Evolutionary conservation across 1,139 yeast species (phyloP), one percentile per base, ranked within the genome.

Genomic region (Magnusiomyces sp.): DNA sequence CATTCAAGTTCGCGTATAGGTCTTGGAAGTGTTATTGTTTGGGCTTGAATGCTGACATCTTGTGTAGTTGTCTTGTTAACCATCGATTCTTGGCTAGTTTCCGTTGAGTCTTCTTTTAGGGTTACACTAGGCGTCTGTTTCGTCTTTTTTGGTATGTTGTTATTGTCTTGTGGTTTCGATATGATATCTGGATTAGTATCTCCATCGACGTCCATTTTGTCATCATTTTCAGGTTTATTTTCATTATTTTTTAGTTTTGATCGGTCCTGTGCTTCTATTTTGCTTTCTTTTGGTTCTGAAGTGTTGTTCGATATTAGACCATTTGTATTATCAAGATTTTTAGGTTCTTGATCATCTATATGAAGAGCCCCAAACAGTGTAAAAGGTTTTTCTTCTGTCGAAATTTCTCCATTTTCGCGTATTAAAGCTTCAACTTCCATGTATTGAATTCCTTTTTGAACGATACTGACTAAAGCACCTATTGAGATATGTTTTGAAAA

Each of bases 361-460:
- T 51, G 57, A 13, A 62, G 56, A 1, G 76, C 76, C 44, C 70
- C 71, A 44, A 70, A 67, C 33, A 73, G 54, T 14, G 69, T 67
- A 53, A 72, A 61, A 14, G 60, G 51, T 29, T 49, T 49, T 59
- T 48, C 59, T 46, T 56, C 63, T 58, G 48, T 55, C 58, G 40
- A 40, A 27, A 48, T 38, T 31, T 52, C 54, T 2, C 54, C 54
- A 36, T 52, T 40, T 36, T 65, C 58, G 34, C 67, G 62, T 7
- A 76, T 74, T 37, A 74, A 59, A 9, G 74, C 69, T 54, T 79
- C 83, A 39, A 78, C 74, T 58, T 76, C 80, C 31, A 75, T 71
- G 62, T 82, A 86, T 51, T 89, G 74, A 29, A 90, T 79, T 1
- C 97, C 97, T 63, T 82, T 85, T 60, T 90, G 97, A 0, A 90